phyloP scores from a whole-genome alignment of 768 basidiomycete species.

The Exsudoporus frostii region DNA sequence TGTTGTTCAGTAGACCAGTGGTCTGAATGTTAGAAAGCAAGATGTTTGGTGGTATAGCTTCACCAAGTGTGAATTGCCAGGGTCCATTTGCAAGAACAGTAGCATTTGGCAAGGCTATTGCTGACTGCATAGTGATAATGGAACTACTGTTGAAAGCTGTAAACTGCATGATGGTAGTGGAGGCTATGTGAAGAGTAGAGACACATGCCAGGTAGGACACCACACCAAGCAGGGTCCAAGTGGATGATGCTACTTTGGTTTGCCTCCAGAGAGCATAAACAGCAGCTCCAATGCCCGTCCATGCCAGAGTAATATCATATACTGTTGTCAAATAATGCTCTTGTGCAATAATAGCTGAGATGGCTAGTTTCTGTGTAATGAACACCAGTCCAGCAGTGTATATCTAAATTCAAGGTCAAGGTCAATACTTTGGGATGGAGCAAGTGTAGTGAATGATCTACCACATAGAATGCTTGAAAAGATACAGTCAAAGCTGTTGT shows the following conservation, averaged over 20 bases:
- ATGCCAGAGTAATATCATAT: slow-evolving; percentile 20
- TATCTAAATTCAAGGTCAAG: not conserved
- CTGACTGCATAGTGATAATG: not conserved
- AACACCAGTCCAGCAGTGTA: slow-evolving; percentile 19
- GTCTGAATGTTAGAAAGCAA: not conserved
- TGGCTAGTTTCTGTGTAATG: slow-evolving; percentile 20
- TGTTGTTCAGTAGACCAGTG: slow-evolving; percentile 9
- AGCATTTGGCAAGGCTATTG: slow-evolving; percentile 3
- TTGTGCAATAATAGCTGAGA: not conserved
- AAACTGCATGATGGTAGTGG: slow-evolving; percentile 22
- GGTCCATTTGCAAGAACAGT: not conserved
- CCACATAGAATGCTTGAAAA: slow-evolving; percentile 4
- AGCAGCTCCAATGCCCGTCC: slow-evolving; percentile 24
- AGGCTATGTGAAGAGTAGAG: slow-evolving; percentile 18
- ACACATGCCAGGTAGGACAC: slow-evolving; percentile 16
- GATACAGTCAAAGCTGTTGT: not conserved
- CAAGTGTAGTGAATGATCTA: not conserved
- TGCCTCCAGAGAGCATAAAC: slow-evolving; percentile 14
- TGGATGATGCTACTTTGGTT: slow-evolving; percentile 8
- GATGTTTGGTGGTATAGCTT: not conserved
- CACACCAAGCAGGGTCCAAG: slow-evolving; percentile 10
- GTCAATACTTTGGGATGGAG: not conserved
- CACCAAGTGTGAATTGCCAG: not conserved
- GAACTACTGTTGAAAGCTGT: slow-evolving; percentile 8
- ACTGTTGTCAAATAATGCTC: slow-evolving; percentile 15